Evolutionary conservation across 768 basidiomycete genomes (phyloP).

Genomic region (Tulasnella calospora): DNA sequence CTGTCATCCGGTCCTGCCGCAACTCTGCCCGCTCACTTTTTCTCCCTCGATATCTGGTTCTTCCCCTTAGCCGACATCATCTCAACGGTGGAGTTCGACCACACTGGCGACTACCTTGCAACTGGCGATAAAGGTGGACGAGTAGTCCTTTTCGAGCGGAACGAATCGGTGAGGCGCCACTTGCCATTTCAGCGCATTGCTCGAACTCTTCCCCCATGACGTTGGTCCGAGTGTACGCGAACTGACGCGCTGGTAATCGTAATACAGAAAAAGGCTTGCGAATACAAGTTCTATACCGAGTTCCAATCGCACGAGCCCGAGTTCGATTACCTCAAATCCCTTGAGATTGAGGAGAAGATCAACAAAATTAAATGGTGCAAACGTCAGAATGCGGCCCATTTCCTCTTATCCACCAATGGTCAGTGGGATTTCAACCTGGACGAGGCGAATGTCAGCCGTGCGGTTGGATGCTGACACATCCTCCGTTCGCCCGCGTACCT

Average conservation of each 20-base stretch:
- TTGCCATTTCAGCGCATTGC: background rate
- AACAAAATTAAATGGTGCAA: constrained; percentile 99
- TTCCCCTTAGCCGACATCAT: constrained; percentile 87
- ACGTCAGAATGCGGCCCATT: constrained; percentile 95
- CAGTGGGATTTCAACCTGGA: constrained; percentile 32
- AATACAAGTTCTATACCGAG: constrained; percentile 99
- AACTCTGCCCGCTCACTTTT: constrained; percentile 7
- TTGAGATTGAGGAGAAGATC: constrained; percentile 99
- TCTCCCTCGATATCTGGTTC: constrained; percentile 24
- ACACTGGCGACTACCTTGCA: constrained; percentile 97
- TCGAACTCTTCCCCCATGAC: background rate
- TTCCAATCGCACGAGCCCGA: constrained; percentile 99
- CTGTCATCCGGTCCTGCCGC: background rate
- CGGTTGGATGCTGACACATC: background rate
- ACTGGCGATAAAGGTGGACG: constrained; percentile 99
- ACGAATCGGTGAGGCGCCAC: constrained; percentile 72
- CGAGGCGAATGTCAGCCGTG: background rate
- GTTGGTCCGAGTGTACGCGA: background rate
- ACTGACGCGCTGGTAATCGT: constrained; percentile 8
- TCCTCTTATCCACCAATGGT: constrained; percentile 97
- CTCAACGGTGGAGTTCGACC: constrained; percentile 99
- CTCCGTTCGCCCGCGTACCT: background rate
- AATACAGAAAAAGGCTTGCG: constrained; percentile 94
- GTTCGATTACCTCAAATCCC: constrained; percentile 98
- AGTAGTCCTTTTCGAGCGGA: constrained; percentile 97